Evolutionary conservation across 1,139 yeast species (phyloP).

Genomic region (Sugiyamaella xylanicola): DNA sequence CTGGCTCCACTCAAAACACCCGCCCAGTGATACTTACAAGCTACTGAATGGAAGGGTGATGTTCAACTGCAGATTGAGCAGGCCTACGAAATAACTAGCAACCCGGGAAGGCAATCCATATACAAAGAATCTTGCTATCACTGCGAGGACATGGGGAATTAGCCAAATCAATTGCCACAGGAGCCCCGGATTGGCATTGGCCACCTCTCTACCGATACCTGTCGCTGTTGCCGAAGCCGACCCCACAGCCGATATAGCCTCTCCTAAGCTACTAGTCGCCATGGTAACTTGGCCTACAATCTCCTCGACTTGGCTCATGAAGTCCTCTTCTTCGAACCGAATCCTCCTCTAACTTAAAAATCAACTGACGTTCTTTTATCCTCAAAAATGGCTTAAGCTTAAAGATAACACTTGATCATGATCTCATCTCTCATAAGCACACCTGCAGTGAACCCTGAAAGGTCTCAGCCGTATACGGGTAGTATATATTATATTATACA

Average conservation of each 20-base stretch:
- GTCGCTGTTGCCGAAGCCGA: neutral
- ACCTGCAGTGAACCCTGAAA: neutral
- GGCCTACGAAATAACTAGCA: constrained; percentile 25
- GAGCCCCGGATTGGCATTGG: neutral
- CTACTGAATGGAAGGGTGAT: constrained; percentile 36
- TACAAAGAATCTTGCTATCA: constrained; percentile 23
- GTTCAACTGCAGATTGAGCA: constrained; percentile 33
- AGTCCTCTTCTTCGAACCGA: no score
- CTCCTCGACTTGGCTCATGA: neutral
- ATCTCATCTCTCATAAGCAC: neutral
- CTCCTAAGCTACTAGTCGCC: neutral
- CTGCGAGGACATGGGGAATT: constrained; percentile 23
- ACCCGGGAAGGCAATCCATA: constrained; percentile 27
- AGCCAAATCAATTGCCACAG: constrained; percentile 9
- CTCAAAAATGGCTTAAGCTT: no score
- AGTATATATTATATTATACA: no score
- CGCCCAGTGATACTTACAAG: constrained; percentile 29
- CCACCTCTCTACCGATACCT: neutral
- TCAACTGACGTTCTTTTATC: no score
- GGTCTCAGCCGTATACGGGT: neutral
- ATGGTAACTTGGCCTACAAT: neutral
- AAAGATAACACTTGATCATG: neutral
- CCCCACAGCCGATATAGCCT: neutral
- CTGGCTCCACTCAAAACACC: no score
- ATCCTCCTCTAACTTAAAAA: neutral